Conservation (phyloP, 2,329 filamentous ascomycete genomes). For the Colletotrichum horii region DNA sequence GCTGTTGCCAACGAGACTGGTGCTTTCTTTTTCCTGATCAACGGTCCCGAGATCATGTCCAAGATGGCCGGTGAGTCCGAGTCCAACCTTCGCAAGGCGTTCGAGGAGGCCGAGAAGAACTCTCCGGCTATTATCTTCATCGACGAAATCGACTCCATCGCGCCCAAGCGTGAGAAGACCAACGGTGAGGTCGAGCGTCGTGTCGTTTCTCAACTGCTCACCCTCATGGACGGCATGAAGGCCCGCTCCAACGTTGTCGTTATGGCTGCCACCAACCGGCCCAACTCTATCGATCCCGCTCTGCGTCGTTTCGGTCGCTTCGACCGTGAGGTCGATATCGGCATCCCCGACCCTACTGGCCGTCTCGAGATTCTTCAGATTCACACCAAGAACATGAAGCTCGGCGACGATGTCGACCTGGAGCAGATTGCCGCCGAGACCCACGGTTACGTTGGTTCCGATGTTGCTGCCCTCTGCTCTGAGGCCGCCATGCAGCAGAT, state of each 20-base stretch:
- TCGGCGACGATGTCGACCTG: slow-evolving; percentile 93
- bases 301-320: slow-evolving; percentile 98
- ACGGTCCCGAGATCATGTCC: slow-evolving; percentile 99
- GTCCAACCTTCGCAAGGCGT: slow-evolving; percentile 97
- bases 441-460: slow-evolving; percentile 98
- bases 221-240: slow-evolving; percentile 99
- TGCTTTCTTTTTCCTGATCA: slow-evolving; percentile 99
- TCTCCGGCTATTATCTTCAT: slow-evolving; percentile 99
- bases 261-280: slow-evolving; percentile 98
- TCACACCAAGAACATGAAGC: slow-evolving; percentile 99
- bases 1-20: slow-evolving; percentile 99
- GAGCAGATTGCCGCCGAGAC: slow-evolving; percentile 97
- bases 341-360: slow-evolving; percentile 95
- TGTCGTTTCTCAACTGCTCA: slow-evolving; percentile 94
- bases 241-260: slow-evolving; percentile 97
- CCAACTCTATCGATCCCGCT: slow-evolving; percentile 97
- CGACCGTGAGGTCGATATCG: slow-evolving; percentile 98
- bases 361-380: slow-evolving; percentile 99
- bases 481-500: slow-evolving; percentile 99
- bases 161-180: slow-evolving; percentile 99
- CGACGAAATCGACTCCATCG: slow-evolving; percentile 98
- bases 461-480: slow-evolving; percentile 97
- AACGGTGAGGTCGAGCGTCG: slow-evolving; percentile 98
- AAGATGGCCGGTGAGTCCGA: slow-evolving; percentile 99
- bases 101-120: slow-evolving; percentile 99